A percentile compares a stretch with the other conserved stretches of the same genome.
These are phyloP conservation scores for Speleostelium caveatum DNA, from an alignment of 78 protist genomes.

Conservation along the genomic window DNA sequence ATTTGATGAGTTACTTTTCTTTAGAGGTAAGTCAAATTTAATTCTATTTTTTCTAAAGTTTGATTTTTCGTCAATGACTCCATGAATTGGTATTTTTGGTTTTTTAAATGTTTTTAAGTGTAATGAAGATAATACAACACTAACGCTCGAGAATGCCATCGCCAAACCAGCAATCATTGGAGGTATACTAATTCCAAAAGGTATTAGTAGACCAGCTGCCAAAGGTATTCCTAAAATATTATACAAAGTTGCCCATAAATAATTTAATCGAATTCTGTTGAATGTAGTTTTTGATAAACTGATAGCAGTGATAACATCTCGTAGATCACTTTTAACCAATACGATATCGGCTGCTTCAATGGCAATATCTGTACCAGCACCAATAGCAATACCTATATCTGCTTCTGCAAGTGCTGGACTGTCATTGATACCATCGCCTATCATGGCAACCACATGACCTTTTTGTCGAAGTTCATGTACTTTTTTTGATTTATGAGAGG, in stretches of 20 bases:
- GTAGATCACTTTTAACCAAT: slow-evolving; percentile 78
- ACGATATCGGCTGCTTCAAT: slow-evolving; percentile 95
- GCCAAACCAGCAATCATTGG: slow-evolving; percentile 94
- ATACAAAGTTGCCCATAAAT: slow-evolving; percentile 95
- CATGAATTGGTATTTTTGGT: slow-evolving; percentile 53
- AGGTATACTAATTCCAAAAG: slow-evolving; percentile 82
- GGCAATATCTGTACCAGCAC: slow-evolving; percentile 94
- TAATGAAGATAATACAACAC: slow-evolving; percentile 91
- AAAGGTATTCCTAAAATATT: slow-evolving; percentile 87
- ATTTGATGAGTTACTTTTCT: background rate
- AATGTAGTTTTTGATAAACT: slow-evolving; percentile 84
- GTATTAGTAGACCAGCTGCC: slow-evolving; percentile 84
- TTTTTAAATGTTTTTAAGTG: slow-evolving; percentile 81
- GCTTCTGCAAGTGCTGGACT: slow-evolving; percentile 91
- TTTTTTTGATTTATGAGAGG: slow-evolving; percentile 85
- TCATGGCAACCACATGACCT: slow-evolving; percentile 88
- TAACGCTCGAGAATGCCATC: slow-evolving; percentile 95
- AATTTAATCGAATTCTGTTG: slow-evolving; percentile 90
- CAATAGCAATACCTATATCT: slow-evolving; percentile 94
- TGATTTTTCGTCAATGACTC: background rate
- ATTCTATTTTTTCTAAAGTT: slow-evolving; percentile 1
- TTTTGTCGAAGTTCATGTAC: slow-evolving; percentile 85
- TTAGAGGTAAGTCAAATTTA: background rate
- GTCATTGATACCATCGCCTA: slow-evolving; percentile 97
- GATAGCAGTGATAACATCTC: slow-evolving; percentile 90